phyloP scores from a whole-genome alignment of 306 rosid species.

The Quercus engelmannii region DNA sequence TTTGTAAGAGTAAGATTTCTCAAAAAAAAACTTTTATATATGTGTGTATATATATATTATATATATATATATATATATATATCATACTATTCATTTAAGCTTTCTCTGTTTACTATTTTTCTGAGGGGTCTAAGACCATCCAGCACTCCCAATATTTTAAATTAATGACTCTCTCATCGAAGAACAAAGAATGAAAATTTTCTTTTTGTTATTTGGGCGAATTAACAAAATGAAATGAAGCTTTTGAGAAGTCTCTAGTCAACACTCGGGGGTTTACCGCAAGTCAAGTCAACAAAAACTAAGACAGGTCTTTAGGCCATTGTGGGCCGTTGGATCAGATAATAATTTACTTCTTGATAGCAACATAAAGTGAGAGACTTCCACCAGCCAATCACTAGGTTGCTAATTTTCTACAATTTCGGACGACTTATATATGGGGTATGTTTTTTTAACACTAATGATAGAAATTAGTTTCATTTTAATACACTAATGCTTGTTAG shows the following conservation, averaged over 20 bases:
- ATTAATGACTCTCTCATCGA: too few species aligned
- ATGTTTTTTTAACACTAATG: too few species aligned
- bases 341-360: neutral
- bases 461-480: too few species aligned
- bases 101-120: too few species aligned
- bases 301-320: neutral
- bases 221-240: neutral
- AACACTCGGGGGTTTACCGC: neutral
- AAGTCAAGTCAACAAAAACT: constrained; percentile 2
- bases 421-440: too few species aligned
- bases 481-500: too few species aligned
- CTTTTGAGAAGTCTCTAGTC: neutral
- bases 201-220: neutral
- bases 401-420: neutral
- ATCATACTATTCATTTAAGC: neutral
- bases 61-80: neutral
- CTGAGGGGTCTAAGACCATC: too few species aligned
- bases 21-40: neutral
- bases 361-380: neutral
- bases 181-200: too few species aligned
- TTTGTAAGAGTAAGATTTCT: too few species aligned
- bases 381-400: neutral
- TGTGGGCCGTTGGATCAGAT: constrained; percentile 20
- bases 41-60: too few species aligned
- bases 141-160: too few species aligned